phyloP scores from a whole-genome alignment of 2,329 filamentous ascomycete species.

The Ophiostoma triangulosporum region DNA sequence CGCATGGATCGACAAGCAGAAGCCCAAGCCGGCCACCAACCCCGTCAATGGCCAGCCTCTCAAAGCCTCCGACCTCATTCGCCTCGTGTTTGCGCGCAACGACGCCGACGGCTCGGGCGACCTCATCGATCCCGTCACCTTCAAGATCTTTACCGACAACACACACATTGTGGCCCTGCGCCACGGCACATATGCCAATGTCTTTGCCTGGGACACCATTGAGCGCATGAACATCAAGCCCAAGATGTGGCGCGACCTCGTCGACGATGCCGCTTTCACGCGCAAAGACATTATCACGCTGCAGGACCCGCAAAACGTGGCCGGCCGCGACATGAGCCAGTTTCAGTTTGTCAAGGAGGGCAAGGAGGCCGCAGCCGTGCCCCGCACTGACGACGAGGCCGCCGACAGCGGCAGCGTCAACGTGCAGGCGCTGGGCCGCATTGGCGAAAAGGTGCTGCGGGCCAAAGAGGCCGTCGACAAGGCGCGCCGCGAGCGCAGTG shows the following conservation, averaged over 20 bases:
- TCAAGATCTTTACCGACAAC: constrained; percentile 95
- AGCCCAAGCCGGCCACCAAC: constrained; percentile 86
- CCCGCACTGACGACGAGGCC: constrained; percentile 28
- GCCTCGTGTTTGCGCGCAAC: constrained; percentile 84
- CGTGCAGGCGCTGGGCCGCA: constrained; percentile 61
- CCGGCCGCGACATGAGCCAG: constrained; percentile 65
- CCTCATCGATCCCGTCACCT: constrained; percentile 90
- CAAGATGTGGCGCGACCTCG: constrained; percentile 86
- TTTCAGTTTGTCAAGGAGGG: constrained; percentile 88
- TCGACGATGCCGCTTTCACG: constrained; percentile 75
- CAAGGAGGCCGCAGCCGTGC: constrained; percentile 33
- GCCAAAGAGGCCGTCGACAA: constrained; percentile 91
- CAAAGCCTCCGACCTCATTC: constrained; percentile 70
- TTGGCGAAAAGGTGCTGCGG: constrained; percentile 69
- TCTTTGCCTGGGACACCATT: constrained; percentile 92
- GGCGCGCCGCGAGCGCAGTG: constrained; percentile 62
- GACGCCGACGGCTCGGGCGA: constrained; percentile 63
- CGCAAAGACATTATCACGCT: constrained; percentile 90
- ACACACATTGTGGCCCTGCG: constrained; percentile 87
- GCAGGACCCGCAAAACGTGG: constrained; percentile 87
- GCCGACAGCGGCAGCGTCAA: constrained; percentile 63
- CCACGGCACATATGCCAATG: constrained; percentile 74
- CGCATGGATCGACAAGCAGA: constrained; percentile 83
- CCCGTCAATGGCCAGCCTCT: constrained; percentile 73
- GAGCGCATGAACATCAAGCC: constrained; percentile 92